Conservation (phyloP, 257 asterid species). For the Solanum tarapatanum region DNA sequence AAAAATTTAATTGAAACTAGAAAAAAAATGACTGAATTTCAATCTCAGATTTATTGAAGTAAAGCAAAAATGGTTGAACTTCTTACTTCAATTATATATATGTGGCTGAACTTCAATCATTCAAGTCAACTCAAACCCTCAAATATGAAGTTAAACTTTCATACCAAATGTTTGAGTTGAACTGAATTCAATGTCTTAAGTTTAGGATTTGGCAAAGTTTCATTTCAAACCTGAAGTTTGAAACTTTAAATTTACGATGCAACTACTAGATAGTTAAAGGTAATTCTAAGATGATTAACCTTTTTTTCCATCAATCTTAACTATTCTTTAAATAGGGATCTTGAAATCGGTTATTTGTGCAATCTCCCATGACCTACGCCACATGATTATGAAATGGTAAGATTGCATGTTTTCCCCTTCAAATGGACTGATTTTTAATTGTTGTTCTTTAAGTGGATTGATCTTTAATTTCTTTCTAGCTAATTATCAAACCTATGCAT, state of each 20-base stretch:
- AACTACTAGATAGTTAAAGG: neutral
- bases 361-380: neutral
- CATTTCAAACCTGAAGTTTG: neutral
- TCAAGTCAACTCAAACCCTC: neutral
- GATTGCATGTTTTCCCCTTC: too few species aligned
- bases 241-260: neutral
- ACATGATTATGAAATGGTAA: neutral
- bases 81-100: neutral
- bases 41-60: neutral
- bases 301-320: neutral
- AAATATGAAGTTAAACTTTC: neutral
- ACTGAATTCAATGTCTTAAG: neutral
- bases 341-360: neutral
- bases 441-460: too few species aligned
- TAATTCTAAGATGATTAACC: neutral
- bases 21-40: neutral
- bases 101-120: neutral
- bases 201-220: neutral
- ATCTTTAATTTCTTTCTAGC: too few species aligned
- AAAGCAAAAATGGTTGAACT: neutral
- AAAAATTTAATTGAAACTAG: neutral
- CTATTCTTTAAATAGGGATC: neutral
- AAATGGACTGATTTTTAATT: neutral
- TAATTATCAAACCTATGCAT: too few species aligned
- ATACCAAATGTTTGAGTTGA: neutral